Evolutionary conservation across 176 grass and related monocot species (phyloP), one percentile per base, ranked within the genome.

Genomic region (Alopecurus myosuroides): DNA sequence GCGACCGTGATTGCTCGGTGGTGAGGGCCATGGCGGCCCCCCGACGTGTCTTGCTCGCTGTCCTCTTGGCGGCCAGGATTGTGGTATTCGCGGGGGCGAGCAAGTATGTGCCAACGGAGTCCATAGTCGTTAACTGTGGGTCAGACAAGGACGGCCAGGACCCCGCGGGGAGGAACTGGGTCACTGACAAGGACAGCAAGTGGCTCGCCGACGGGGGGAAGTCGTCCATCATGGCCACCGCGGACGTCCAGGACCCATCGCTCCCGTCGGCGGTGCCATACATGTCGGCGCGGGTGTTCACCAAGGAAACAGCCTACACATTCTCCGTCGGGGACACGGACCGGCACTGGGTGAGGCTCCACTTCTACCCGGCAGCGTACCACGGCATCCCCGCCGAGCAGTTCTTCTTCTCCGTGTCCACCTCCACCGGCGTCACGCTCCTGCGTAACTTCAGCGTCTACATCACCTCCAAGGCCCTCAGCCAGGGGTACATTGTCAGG

Each of bases 211-310:
- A 89, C 41, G 80, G 84, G 4, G 87, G 77, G 9, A 89, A 92
- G 64, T 88, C 87, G 11, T 78, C 85, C 17, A 73, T 81, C 25
- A 60, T 82, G 37, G 77, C 81, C 0, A 49, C 57, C 3, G 85
- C 81, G 0, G 55, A 93, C 20, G 67, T 81, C 11, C 79, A 92
- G 69, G 94, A 97, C 23, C 85, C 91, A 0, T 71, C 89, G 3
- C 85, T 97, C 23, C 89, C 94, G 3, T 94, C 89, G 20, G 11
- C 80, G 9, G 86, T 92, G 61, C 94, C 91, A 1, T 97, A 92
- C 87, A 97, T 97, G 87, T 49, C 91, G 1, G 94, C 91, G 9
- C 85, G 94, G 4, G 87, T 97, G 35, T 97, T 97, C 89, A 90
- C 91, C 25, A 84, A 88, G 14, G 53, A 85, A 33, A 34, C 91